Base-by-base conservation (phyloP, 1,139 yeast species). In the Pneumocystis oryctolagi region DNA sequence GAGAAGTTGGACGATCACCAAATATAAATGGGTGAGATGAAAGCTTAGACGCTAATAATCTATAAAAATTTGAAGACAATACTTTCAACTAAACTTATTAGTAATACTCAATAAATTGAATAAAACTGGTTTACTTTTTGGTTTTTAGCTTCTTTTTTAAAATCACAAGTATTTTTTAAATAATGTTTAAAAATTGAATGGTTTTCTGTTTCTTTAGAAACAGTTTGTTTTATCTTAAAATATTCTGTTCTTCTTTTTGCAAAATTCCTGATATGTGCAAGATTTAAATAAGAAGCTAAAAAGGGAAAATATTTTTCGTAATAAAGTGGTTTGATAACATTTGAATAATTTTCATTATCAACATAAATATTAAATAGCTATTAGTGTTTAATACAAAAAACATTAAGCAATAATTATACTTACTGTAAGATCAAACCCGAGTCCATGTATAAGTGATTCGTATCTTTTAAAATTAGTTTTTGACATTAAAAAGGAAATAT, bases 1-100 rank as follows among this genome's bases (percentile, higher is more conserved):
- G 58, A 42, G 63, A 59, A 6, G 60, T 61, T 30, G 63, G 63
- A 25, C 55, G 60, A 20, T 28, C 40, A 32, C 65, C 65, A 32
- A 56, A 63, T 34, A 63, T 31, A 42, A 34, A 63, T 20, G 62
- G 60, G 6, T 59, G 59, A 39, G 56, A 40, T 16, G 62, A 35
- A 25, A 63, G 40, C 31, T 47, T 47, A 25, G 16, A 47, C 20
- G 55, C 55, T 25, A 47, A 25, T 47, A 47, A 47, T 47, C 55
- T 47, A 4, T 47, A 47, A 25, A 47, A 47, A 25, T 47, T 47
- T 20, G 55, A 47, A 25, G 55, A 47, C 14, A 47, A 47, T 47
- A 47, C n/a, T 47, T 47, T 47, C 12, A 47, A 25, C 55, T 47
- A 47, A 25, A 47, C 12, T 12, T 12, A 47, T 47, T 47, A 47